Evolutionary conservation across 805 yeast species (phyloP).

Genomic region (Teunomyces cretensis): DNA sequence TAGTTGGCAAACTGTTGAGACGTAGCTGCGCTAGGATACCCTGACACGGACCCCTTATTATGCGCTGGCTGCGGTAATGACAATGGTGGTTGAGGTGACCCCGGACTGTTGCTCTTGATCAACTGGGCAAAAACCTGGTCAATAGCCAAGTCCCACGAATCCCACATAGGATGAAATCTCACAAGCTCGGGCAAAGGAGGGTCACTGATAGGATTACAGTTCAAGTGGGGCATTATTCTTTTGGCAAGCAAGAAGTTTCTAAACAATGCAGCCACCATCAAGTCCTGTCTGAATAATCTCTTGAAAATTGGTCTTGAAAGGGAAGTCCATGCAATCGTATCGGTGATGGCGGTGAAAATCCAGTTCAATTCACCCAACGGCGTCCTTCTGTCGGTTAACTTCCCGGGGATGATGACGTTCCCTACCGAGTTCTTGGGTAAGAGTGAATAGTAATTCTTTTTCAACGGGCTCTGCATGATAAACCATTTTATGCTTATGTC

Average conservation of each 20-base stretch:
- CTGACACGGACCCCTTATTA: background rate
- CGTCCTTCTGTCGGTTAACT: conserved; percentile 87
- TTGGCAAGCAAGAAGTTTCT: conserved; percentile 90
- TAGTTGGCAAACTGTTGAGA: conserved; percentile 46
- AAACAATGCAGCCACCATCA: conserved; percentile 94
- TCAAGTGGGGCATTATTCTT: conserved; percentile 87
- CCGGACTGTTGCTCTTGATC: conserved; percentile 38
- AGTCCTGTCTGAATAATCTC: conserved; percentile 86
- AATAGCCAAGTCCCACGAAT: conserved; percentile 95
- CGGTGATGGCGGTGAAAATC: conserved; percentile 97
- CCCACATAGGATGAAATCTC: conserved; percentile 91
- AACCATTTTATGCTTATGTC: conserved; percentile 93
- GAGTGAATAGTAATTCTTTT: conserved; percentile 48
- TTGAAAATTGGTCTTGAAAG: conserved; percentile 86
- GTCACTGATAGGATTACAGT: conserved; percentile 92
- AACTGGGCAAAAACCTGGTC: conserved; percentile 86
- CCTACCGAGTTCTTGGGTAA: conserved; percentile 50
- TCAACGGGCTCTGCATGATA: conserved; percentile 74
- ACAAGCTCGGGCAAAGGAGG: conserved; percentile 86
- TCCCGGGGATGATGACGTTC: conserved; percentile 79
- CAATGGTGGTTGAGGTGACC: conserved; percentile 1
- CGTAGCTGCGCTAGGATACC: conserved; percentile 2
- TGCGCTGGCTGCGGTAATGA: background rate
- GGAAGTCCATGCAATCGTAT: conserved; percentile 96
- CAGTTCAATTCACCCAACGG: conserved; percentile 95